phyloP scores from a whole-genome alignment of 1,139 yeast genomes.

The Arxiozyma telluris region DNA sequence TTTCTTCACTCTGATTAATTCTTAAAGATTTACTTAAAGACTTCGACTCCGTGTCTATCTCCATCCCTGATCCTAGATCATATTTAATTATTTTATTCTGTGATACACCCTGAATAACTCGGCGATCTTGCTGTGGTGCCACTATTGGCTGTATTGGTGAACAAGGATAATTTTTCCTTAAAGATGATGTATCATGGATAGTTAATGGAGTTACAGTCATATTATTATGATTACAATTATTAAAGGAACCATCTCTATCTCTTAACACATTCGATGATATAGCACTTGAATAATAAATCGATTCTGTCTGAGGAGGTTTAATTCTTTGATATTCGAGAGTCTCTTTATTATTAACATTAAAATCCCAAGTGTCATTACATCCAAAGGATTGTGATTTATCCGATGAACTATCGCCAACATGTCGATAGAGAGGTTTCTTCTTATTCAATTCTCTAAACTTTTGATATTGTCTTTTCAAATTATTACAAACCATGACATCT shows the following conservation, averaged over 20 bases:
- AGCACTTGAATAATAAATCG: conserved; percentile 7
- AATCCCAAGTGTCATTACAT: conserved; percentile 3
- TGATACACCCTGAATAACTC: background rate
- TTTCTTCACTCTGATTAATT: conserved; percentile 12
- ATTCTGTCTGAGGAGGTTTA: conserved; percentile 2
- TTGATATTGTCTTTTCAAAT: conserved; percentile 1
- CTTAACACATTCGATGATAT: conserved; percentile 10
- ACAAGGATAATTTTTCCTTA: conserved; percentile 11
- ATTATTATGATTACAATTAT: conserved; percentile 6
- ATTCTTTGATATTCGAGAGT: background rate
- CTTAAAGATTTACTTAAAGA: background rate
- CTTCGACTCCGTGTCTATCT: conserved; percentile 11
- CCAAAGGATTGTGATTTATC: background rate
- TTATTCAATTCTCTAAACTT: background rate
- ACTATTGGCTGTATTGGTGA: background rate
- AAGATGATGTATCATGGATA: conserved; percentile 14
- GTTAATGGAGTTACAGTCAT: conserved; percentile 22
- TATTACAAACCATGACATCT: conserved; percentile 24
- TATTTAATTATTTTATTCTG: conserved; percentile 1
- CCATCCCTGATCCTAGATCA: conserved; percentile 20
- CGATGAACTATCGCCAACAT: background rate
- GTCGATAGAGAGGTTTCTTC: background rate
- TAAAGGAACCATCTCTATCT: conserved; percentile 8
- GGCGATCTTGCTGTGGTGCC: background rate
- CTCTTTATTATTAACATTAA: background rate